A percentile compares a stretch with the other conserved stretches of the same genome.
Evolutionary conservation across 164 flowering plant genomes (phyloP).

Genomic region (Pachysandra terminalis): DNA sequence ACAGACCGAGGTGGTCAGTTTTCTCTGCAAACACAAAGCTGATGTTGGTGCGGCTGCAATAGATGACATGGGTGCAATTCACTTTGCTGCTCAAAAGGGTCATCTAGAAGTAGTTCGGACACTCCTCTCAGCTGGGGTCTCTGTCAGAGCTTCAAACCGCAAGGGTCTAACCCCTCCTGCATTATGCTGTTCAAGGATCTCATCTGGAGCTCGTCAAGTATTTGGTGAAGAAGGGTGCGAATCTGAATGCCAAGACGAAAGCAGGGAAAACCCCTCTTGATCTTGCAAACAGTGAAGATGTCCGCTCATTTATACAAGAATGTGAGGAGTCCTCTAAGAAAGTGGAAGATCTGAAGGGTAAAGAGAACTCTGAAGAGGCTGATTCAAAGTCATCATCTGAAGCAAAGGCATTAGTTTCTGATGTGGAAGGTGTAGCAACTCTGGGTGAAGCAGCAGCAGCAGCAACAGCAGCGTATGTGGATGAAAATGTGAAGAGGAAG

Average conservation of each 20-base stretch:
- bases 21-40: slow-evolving; percentile 83
- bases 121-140: slow-evolving; percentile 63
- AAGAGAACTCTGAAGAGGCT: slow-evolving; percentile 29
- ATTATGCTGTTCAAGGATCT: slow-evolving; percentile 89
- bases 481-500: slow-evolving; percentile 42
- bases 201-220: slow-evolving; percentile 70
- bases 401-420: slow-evolving; percentile 20
- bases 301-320: slow-evolving; percentile 44
- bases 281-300: slow-evolving; percentile 58
- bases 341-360: slow-evolving; percentile 17
- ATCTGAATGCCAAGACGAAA: slow-evolving; percentile 51
- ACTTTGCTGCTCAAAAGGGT: slow-evolving; percentile 95
- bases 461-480: slow-evolving; percentile 16
- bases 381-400: slow-evolving; percentile 14
- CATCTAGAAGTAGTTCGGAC: slow-evolving; percentile 69
- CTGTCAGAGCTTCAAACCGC: slow-evolving; percentile 66
- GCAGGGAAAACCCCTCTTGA: slow-evolving; percentile 83
- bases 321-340: slow-evolving; percentile 28
- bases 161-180: slow-evolving; percentile 92
- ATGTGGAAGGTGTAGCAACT: slow-evolving; percentile 17
- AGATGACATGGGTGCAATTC: slow-evolving; percentile 97
- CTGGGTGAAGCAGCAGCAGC: slow-evolving; percentile 12
- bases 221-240: slow-evolving; percentile 73
- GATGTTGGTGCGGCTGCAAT: slow-evolving; percentile 94
- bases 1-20: slow-evolving; percentile 62